These are phyloP conservation scores for Coprinellus micaceus DNA, from an alignment of 768 basidiomycete species.

Conservation along the genomic window DNA sequence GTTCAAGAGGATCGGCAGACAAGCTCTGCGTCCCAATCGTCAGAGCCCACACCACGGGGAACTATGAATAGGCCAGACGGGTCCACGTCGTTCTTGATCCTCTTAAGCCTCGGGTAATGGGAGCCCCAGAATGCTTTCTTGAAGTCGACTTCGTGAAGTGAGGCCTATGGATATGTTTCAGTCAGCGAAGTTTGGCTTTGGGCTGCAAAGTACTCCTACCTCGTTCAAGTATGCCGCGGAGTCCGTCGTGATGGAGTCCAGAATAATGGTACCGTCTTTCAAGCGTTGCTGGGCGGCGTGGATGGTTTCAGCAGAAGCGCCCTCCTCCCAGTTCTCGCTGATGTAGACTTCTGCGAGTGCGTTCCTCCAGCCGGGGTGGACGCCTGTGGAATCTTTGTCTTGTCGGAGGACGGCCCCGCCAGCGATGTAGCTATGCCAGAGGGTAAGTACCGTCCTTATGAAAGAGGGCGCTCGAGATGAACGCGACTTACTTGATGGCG, in stretches of 20 bases:
- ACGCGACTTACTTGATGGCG: constrained; percentile 22
- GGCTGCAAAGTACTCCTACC: constrained; percentile 22
- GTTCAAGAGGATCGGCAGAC: no score
- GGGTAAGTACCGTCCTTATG: background rate
- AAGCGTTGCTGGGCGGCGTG: no score
- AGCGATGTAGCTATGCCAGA: constrained; percentile 31
- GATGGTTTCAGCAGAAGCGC: constrained; percentile 21
- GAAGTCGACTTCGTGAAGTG: constrained; percentile 37
- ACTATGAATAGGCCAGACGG: constrained; percentile 44
- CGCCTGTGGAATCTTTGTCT: constrained; percentile 35
- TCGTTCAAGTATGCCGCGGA: constrained; percentile 49
- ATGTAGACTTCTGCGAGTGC: constrained; percentile 30
- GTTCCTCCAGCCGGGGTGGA: constrained; percentile 48
- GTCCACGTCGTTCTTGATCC: constrained; percentile 45
- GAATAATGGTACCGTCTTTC: constrained; percentile 11
- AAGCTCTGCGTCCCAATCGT: constrained; percentile 40
- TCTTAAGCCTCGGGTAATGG: constrained; percentile 36
- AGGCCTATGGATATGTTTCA: constrained; percentile 31
- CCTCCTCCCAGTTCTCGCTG: constrained; percentile 26
- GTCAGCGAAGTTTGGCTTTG: background rate
- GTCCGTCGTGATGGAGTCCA: constrained; percentile 28
- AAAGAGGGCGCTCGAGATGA: background rate
- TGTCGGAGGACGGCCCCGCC: constrained; percentile 41
- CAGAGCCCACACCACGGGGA: constrained; percentile 44
- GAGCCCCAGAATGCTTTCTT: constrained; percentile 44